Base-by-base conservation (phyloP, 768 basidiomycete genomes). In the Hygrocybe punicea region DNA sequence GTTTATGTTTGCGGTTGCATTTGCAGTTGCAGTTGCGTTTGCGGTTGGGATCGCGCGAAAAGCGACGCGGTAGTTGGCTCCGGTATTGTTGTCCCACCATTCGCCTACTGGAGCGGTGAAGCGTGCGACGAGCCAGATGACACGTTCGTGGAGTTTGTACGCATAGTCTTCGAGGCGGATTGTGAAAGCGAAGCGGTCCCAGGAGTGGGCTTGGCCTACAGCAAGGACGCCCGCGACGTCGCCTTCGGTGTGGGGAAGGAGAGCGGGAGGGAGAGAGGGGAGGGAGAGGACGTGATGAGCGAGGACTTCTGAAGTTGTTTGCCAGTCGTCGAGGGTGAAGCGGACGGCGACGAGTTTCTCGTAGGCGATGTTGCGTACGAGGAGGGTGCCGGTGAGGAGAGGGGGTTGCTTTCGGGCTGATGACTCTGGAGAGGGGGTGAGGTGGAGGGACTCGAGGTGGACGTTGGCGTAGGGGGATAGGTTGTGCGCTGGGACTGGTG, bases 291-390 rank as follows among this genome's bases (percentile, higher is more conserved):
- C 64, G 58, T 85, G 71, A 46, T 65, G 71, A n/a, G 79, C 86
- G 42, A 71, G 59, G 33, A 97, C 93, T 68, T 98, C 96, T 42
- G 84, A 87, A 1, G 91, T 90, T 3, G 95, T 98, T 60, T 88
- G 84, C 96, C 96, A 98, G 48, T 89, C 85, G 70, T 98, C 96
- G 47, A 96, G 77, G 1, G 96, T 98, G 69, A 95, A 98, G 1
- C 95, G 78, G 1, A 97, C 80, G 0, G 82, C 85, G 46, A 98
- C 86, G 51, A 81, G 78, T 73, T 98, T 98, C 69, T 90, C 86
- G 60, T 89, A 98, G 0, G 89, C 76, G 53, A 97, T 62, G 69
- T 98, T 98, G 62, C 86, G 83, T 17, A 93, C 92, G 49, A 92
- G 81, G 55, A 97, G 72, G 7, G 88, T 84, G 6, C 96, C 96